Base-by-base conservation (phyloP, 176 grass and related monocot species). In the Saccharum spontaneum region DNA sequence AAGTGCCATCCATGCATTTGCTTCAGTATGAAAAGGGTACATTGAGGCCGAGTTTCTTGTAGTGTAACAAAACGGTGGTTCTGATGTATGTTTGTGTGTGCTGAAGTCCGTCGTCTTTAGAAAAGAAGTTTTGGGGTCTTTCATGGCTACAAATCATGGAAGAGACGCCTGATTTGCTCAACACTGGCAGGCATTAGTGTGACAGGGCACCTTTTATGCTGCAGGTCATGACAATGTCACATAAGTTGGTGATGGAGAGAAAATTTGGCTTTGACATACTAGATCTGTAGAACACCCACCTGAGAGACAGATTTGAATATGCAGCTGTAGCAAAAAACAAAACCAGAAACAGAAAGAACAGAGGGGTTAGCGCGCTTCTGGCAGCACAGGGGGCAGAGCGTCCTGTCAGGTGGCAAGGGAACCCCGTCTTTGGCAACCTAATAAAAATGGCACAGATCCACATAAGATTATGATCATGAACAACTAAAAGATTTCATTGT, bases 251-350 rank as follows among this genome's bases (percentile, higher is more conserved):
- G 18, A 40, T 63, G 79, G 24, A 71, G 8, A 75, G 8, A 69
- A 4, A 66, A 67, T 49, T 22, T 34, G 28, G 48, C 20, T 67
- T 15, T 8, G 17, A 30, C 57, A 41, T 20, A 10, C 28, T 28
- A 7, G 33, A 57, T 26, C 2, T 26, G 48, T 71, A 77, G 71
- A 74, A 89, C 7, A 68, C 75, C 50, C 73, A 92, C 97, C 97
- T 99, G 93, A 67, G 93, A 94, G 40, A 96, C 88, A 36, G 91
- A 99, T 68, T 99, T 99, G 86, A 94, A 96, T 89, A 99, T 86
- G 87, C 97, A 99, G 82, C 84, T 83, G 86, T 96, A 99, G 90
- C 97, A 99, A 85, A 99, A 99, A 12, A 92, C 97, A 94, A 99
- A 99, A 93, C 97, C 97, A 81, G 97, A 99, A 94, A 89, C 91